Percentiles rank a stretch among this genome's conserved stretches.
Evolutionary conservation across 1,139 yeast genomes (phyloP).

Genomic region (Protomyces gravidus): DNA sequence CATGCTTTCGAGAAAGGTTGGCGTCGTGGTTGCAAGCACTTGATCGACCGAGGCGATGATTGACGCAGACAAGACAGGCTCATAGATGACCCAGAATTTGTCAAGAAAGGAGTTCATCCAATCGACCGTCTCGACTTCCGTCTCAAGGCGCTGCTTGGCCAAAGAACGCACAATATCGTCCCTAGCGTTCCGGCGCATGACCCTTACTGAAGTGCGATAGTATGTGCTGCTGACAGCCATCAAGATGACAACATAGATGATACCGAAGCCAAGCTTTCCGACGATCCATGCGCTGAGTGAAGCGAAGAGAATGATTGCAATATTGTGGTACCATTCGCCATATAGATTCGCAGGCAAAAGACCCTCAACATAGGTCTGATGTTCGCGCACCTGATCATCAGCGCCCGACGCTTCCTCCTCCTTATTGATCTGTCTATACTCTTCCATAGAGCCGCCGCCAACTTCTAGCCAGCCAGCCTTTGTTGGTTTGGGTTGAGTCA

Average conservation of each 20-base stretch:
- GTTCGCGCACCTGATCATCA: neutral
- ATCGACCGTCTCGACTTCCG: constrained; percentile 88
- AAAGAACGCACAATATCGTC: constrained; percentile 82
- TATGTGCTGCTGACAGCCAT: constrained; percentile 57
- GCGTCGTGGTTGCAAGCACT: constrained; percentile 62
- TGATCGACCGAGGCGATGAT: constrained; percentile 83
- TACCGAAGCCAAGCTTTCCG: constrained; percentile 70
- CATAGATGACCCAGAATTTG: constrained; percentile 85
- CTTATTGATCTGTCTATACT: neutral
- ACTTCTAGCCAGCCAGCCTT: neutral
- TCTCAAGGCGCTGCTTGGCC: constrained; percentile 71
- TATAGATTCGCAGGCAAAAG: constrained; percentile 40
- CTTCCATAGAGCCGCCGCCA: constrained; percentile 11
- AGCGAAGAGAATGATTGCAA: constrained; percentile 61
- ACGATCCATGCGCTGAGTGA: constrained; percentile 69
- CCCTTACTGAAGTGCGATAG: constrained; percentile 78
- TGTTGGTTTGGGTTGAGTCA: neutral
- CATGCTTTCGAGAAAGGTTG: constrained; percentile 72
- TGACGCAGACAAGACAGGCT: constrained; percentile 83
- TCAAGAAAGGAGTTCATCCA: constrained; percentile 86
- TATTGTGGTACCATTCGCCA: constrained; percentile 95
- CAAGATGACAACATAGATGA: constrained; percentile 76
- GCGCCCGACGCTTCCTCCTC: neutral
- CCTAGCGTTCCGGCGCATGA: constrained; percentile 67
- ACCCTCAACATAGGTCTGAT: constrained; percentile 7